Evolutionary conservation across 192 early-diverging fungal genomes (phyloP).

Genomic region (Backusella luteola): DNA sequence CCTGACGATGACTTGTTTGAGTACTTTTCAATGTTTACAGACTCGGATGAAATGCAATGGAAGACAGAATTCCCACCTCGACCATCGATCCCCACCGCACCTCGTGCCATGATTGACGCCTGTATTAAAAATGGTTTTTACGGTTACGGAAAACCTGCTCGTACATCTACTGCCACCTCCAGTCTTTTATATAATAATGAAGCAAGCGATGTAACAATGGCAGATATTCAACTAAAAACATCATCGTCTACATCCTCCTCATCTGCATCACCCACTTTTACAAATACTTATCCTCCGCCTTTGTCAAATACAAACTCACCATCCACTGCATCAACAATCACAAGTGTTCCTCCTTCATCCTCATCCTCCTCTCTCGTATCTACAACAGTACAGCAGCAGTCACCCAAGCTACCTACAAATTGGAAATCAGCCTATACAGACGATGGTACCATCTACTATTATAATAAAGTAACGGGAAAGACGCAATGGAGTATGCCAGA

Average conservation of each 20-base stretch:
- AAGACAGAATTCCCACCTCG: conserved; percentile 19
- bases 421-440: conserved; percentile 46
- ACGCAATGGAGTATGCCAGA: conserved; percentile 56
- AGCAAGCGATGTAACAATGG: background rate
- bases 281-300: background rate
- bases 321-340: background rate
- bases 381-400: background rate
- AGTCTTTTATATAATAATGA: background rate
- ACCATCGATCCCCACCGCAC: conserved; percentile 30
- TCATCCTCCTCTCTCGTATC: background rate
- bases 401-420: conserved; percentile 42
- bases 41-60: conserved; percentile 20
- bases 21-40: conserved; percentile 19
- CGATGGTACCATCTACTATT: conserved; percentile 52
- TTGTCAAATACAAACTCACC: conserved; percentile 4
- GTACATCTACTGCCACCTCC: background rate
- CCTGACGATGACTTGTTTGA: conserved; percentile 35
- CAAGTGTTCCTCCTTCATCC: background rate
- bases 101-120: conserved; percentile 30
- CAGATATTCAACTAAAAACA: background rate
- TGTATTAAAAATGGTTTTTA: conserved; percentile 13
- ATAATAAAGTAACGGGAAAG: conserved; percentile 48
- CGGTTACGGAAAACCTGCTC: conserved; percentile 2
- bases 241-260: background rate
- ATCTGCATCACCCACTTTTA: background rate